Percentiles rank a stretch among this genome's conserved stretches.
Evolutionary conservation across 2,329 filamentous ascomycete species (phyloP).

Genomic region (Xylariales sp.): DNA sequence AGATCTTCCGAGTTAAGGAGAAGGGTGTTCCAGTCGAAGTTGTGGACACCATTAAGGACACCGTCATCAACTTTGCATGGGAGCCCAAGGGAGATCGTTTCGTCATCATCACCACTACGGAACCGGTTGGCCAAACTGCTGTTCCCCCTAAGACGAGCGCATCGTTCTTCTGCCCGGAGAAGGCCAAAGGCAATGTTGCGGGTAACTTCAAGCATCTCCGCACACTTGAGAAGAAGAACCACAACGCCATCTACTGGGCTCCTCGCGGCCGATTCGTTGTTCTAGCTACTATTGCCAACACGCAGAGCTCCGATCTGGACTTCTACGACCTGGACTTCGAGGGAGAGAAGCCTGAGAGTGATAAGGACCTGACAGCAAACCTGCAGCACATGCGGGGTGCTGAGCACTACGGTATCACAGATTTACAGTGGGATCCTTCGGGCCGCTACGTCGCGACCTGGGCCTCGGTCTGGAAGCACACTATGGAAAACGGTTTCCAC

Average conservation of each 20-base stretch:
- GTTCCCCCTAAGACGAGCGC: constrained; percentile 92
- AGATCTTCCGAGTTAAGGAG: constrained; percentile 96
- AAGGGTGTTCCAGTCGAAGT: constrained; percentile 98
- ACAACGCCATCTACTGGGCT: constrained; percentile 99
- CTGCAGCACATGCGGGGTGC: constrained; percentile 89
- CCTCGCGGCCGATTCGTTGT: constrained; percentile 93
- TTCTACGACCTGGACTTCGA: constrained; percentile 99
- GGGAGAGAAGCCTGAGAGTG: constrained; percentile 87
- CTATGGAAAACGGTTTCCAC: constrained; percentile 99
- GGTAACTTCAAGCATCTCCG: constrained; percentile 97
- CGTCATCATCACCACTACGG: constrained; percentile 91
- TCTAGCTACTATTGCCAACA: constrained; percentile 86
- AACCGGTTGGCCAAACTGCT: constrained; percentile 71
- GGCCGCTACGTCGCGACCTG: constrained; percentile 92
- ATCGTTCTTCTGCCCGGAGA: constrained; percentile 95
- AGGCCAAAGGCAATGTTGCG: constrained; percentile 72
- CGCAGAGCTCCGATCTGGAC: constrained; percentile 91
- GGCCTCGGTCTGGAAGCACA: constrained; percentile 93
- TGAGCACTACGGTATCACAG: constrained; percentile 96
- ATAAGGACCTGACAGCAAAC: constrained; percentile 93
- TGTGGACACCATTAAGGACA: constrained; percentile 95
- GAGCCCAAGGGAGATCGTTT: constrained; percentile 97
- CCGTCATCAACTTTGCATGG: constrained; percentile 99
- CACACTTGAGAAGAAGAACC: constrained; percentile 98
- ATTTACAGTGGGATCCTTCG: constrained; percentile 97